Evolutionary conservation across 768 basidiomycete genomes (phyloP), one percentile per base, ranked within the genome.

Genomic region (Russula sp.): DNA sequence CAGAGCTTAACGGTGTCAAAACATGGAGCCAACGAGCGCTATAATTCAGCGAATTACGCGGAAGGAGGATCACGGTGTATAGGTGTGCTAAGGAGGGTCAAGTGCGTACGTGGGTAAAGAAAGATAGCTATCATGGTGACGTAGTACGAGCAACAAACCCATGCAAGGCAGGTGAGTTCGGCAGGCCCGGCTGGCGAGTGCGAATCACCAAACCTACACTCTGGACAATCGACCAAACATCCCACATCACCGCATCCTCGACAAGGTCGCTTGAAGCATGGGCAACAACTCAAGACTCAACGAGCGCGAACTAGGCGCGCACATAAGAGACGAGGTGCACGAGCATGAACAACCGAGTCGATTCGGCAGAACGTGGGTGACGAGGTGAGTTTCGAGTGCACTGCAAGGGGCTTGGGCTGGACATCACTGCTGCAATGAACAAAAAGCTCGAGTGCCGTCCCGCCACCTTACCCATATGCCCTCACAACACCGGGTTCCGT

Each of bases 111-210:
- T 59, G 51, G 58, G 48, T 61, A 57, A 50, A 26, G 54, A 50
- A 62, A 58, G 44, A 52, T 44, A 54, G 46, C 57, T 56, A 55
- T 62, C 38, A 38, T 50, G 44, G 62, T 56, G n/a, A 59, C 55
- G 7, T n/a, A 57, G 52, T 52, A 50, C 34, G 40, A 55, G 42
- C 26, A 18, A 20, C 64, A 50, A 57, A 49, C 56, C 58, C 57
- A 36, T 30, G 52, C 53, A 64, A 64, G 51, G 36, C 16, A 42
- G 51, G 65, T 8, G 57, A 53, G 48, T 54, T 49, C 56, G 54
- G 69, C 69, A 51, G 57, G 52, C 68, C 63, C 68, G 68, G 53
- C 68, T 69, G 63, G 66, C 68, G 68, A 67, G 66, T 59, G 66
- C 66, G 66, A 67, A 67, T 61, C 40, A 49, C 64, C 59, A 28